Base-by-base conservation (phyloP, 2,329 filamentous ascomycete species). In the Phialophora tarda region DNA sequence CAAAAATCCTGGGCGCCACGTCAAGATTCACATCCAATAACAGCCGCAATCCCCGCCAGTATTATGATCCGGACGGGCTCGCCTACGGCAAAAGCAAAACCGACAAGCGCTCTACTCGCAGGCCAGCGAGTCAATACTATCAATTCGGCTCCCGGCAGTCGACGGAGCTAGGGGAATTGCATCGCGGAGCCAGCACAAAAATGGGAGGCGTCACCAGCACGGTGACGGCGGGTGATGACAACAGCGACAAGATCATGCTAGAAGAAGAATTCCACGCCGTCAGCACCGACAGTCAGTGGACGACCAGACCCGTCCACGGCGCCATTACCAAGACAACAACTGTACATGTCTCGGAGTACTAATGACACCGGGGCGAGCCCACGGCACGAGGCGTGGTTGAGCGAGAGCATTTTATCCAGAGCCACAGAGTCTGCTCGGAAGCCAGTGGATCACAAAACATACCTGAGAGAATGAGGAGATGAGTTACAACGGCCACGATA, bases 171-270 rank as follows among this genome's bases (percentile, higher is more conserved):
- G 61, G 41, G 28, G 47, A 66, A 12, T 24, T 69, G 24, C 32
- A 28, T 8, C 59, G 62, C 24, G 64, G 67, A 5, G 58, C 64
- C 11, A 56, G 64, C 58, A 56, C 38, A 28, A 63, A 65, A 30
- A 14, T 41, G 10, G 26, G 26, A n/a, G 59, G 60, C 8, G 62
- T 70, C 1, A 70, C 56, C 44, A 67, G 68, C 47, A 68, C 62
- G 28, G 65, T 65, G 14, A 68, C 65, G 1, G 68, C 59, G 8
- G 65, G 65, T 11, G 68, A 70, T 41, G 60, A 66, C 59, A 60
- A 66, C 56, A 70, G 68, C 34, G 68, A 70, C 58, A 66, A 66
- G 59, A 63, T 70, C 53, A 70, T 70, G 63, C 58, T 70, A 12
- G 59, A 66, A 4, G 53, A 63, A 28, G 65, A 68, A 30, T 50